Base-by-base conservation (phyloP, 768 basidiomycete species). In the Boletus patriciae region DNA sequence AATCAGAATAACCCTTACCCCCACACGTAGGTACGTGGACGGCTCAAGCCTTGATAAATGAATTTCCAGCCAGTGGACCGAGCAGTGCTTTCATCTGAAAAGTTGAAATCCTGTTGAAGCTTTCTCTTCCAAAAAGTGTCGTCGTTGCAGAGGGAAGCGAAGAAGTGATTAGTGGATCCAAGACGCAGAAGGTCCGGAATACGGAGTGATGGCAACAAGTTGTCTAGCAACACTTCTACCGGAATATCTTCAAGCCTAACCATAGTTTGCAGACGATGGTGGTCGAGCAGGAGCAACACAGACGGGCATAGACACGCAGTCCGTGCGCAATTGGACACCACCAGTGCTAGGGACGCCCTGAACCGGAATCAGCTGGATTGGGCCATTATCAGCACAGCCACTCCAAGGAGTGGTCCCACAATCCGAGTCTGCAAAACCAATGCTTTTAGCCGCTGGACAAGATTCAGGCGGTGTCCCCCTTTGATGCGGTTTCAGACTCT, bases 71-170 rank as follows among this genome's bases (percentile, higher is more conserved):
- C 92, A 43, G 73, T 83, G 13, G 80, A 83, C 19, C 93, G 77
- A 15, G 92, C 92, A 1, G 88, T 92, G 41, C 79, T 81, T 40
- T 80, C 76, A 4, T 81, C 83, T 9, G 87, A 80, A 63, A 92
- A 94, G 71, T 92, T 91, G 76, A 85, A 94, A 67, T 94, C 93
- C 33, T 72, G 69, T 31, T 78, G 67, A 10, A 91, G 73, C 58
- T 82, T 87, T 29, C 82, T 77, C 67, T 84, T 86, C 93, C 93
- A 95, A 57, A 93, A 79, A 0, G 84, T 85, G 55, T 92, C 88
- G 66, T 94, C 91, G 13, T 80, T 75, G 65, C 81, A 82, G 25
- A 88, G 63, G 13, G 70, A 59, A 45, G 83, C 78, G 65, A 92
- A 89, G 68, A 80, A 79, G 61, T 79, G 85, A 72, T 80, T 86